These are phyloP conservation scores for Saposhnikovia divaricata DNA, from an alignment of 129 eudicot genomes.

Conservation along the genomic window DNA sequence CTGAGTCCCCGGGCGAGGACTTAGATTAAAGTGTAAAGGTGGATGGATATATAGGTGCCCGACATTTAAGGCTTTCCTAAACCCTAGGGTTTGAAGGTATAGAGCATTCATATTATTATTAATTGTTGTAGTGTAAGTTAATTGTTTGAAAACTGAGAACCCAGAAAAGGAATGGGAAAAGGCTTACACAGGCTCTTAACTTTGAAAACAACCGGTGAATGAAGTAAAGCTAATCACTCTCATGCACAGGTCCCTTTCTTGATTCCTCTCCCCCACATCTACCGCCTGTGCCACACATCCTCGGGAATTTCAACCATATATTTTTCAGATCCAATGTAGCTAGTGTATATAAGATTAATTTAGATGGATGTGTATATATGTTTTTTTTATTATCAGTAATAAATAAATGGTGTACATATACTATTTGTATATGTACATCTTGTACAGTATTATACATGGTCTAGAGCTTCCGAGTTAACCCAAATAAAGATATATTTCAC, in stretches of 20 bases:
- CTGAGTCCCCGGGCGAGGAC: background rate
- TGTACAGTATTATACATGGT: background rate
- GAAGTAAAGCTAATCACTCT: constrained; percentile 64
- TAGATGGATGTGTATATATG: background rate
- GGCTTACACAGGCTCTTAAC: constrained; percentile 22
- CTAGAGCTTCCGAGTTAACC: no score
- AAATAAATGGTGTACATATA: no score
- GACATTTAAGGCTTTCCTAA: constrained; percentile 20
- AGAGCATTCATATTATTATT: background rate
- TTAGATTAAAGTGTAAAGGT: constrained; percentile 1
- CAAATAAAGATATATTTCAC: no score
- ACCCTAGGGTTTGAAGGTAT: background rate
- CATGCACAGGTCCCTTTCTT: constrained; percentile 89
- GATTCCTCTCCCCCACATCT: constrained; percentile 84
- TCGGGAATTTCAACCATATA: constrained; percentile 67
- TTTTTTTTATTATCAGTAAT: background rate
- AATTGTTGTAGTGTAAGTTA: background rate
- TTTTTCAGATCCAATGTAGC: constrained; percentile 12
- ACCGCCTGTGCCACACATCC: constrained; percentile 60
- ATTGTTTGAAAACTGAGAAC: constrained; percentile 19
- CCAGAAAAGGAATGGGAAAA: constrained; percentile 2
- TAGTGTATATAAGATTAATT: background rate
- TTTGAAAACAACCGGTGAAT: constrained; percentile 84
- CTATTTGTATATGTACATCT: background rate
- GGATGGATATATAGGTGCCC: constrained; percentile 20